Evolutionary conservation across 2,329 filamentous ascomycete species (phyloP), one percentile per base, ranked within the genome.

Genomic region (Graphilbum sp.): DNA sequence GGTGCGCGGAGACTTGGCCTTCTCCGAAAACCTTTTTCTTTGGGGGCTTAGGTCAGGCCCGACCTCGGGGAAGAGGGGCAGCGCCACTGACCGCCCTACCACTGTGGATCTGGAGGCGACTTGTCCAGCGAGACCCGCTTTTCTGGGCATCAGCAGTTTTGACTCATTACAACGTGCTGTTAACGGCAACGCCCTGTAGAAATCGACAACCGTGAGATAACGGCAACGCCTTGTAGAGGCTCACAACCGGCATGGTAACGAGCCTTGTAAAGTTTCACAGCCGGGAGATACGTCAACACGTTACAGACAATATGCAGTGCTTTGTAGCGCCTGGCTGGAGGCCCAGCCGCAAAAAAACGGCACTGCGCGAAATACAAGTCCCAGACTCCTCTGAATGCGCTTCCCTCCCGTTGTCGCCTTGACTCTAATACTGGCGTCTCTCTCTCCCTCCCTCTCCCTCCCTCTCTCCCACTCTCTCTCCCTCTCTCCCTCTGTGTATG

Each of bases 1-100:
- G 44, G 44, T 25, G 36, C 45, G 45, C 39, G 45, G 45, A 24
- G 37, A 37, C 41, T 37, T 41, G 41, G 31, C 16, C 36, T n/a
- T 41, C 45, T 45, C 45, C 45, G 45, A 38, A 20, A 25, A 32
- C 27, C 17, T 11, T 31, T 36, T 21, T 24, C 20, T 25, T 33
- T 24, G 21, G 21, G 11, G 11, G 13, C 5, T 15, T 12, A 12
- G 27, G 10, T 29, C 7, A 13, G 12, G 15, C 32, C 32, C 37
- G 37, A 38, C 24, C 24, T 38, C 37, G 37, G 37, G 37, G 18
- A 29, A 11, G 27, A 29, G 27, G 27, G 27, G 27, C 13, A 29
- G 13, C 27, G 5, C 27, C 15, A n/a, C 5, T 13, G 27, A 12
- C 27, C 27, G 15, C 27, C 13, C 5, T 29, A 5, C 4, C 13